A percentile compares a stretch with the other conserved stretches of the same genome.
Conservation (phyloP, 2,329 filamentous ascomycete genomes). For the Ophiostoma montium region DNA sequence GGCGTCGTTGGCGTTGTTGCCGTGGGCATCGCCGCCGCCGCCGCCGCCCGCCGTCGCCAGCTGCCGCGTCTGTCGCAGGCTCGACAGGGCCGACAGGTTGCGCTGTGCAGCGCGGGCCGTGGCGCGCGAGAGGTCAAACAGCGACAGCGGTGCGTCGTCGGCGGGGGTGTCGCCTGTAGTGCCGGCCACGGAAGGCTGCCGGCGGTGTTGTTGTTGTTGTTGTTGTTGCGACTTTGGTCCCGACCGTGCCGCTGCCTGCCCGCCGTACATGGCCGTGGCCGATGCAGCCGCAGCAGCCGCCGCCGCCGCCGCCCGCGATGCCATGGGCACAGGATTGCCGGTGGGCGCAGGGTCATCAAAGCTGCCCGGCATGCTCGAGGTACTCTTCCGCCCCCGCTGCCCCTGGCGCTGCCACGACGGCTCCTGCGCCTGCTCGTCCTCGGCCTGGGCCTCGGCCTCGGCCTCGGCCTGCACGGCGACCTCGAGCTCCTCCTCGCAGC, state of each 20-base stretch:
- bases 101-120: conserved; percentile 44
- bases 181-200: not conserved
- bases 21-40: conserved; percentile 10
- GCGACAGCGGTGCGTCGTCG: conserved; percentile 48
- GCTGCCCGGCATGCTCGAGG: conserved; percentile 32
- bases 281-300: conserved; percentile 14
- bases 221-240: not conserved
- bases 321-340: conserved; percentile 1
- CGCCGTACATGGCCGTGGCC: conserved; percentile 15
- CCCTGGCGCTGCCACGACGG: conserved; percentile 25
- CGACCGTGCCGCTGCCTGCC: conserved; percentile 16
- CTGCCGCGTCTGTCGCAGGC: conserved; percentile 30
- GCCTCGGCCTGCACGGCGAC: conserved; percentile 51
- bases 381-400: too few relatives aligned
- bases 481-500: conserved; percentile 66
- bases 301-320: conserved; percentile 5
- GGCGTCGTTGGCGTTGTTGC: too few relatives aligned
- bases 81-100: conserved; percentile 42
- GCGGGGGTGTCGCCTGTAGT: not conserved
- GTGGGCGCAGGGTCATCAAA: conserved; percentile 24
- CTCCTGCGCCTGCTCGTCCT: conserved; percentile 54
- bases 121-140: conserved; percentile 49
- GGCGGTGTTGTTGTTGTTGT: conserved; percentile 16
- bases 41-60: not conserved
- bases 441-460: conserved; percentile 53